These are phyloP conservation scores for Fragaria iinumae DNA, from an alignment of 306 rosid species.

Conservation along the genomic window DNA sequence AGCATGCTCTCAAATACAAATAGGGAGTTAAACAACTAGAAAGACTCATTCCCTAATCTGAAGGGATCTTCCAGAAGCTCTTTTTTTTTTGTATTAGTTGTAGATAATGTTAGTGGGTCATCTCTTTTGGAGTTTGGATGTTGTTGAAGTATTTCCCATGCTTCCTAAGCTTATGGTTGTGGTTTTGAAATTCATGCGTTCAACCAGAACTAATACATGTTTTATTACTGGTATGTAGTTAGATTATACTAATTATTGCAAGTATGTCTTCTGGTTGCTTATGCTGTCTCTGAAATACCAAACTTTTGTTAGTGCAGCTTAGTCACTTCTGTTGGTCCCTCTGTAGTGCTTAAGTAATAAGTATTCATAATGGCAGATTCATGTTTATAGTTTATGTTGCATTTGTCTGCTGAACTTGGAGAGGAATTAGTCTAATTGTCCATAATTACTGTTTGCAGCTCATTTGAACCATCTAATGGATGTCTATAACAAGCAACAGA, in stretches of 20 bases:
- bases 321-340: neutral
- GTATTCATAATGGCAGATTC: neutral
- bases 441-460: slow-evolving; percentile 54
- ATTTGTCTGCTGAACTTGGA: slow-evolving; percentile 16
- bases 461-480: slow-evolving; percentile 91
- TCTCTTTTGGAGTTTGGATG: neutral
- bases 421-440: slow-evolving; percentile 19
- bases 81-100: neutral
- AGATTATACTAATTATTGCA: neutral
- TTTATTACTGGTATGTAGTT: neutral
- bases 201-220: neutral
- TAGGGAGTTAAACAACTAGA: neutral
- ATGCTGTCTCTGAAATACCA: neutral
- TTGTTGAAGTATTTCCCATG: neutral
- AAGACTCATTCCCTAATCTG: neutral
- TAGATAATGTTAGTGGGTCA: neutral
- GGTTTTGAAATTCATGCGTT: neutral
- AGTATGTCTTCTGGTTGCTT: slow-evolving; percentile 2
- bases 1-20: neutral
- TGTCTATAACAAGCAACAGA: slow-evolving; percentile 65
- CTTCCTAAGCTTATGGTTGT: neutral
- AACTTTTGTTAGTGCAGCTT: neutral
- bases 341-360: neutral
- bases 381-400: neutral
- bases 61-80: neutral